Conservation (phyloP, 2,329 filamentous ascomycete species). For the Aspergillus awamori region DNA sequence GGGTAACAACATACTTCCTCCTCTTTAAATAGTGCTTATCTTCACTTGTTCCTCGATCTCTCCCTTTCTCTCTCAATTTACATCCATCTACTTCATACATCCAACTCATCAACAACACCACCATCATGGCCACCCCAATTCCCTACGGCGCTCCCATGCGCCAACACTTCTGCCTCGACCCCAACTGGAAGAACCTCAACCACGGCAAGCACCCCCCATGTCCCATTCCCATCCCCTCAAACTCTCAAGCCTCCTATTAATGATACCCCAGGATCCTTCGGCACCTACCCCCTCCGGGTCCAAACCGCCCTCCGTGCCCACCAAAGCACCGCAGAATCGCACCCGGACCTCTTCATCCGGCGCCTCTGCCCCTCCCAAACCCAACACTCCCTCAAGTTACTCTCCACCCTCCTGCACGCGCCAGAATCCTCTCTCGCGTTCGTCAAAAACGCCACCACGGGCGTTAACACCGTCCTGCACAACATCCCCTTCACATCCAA, state of each 20-base stretch:
- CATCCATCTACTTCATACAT: background rate
- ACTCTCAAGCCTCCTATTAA: background rate
- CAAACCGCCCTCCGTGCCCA: constrained; percentile 63
- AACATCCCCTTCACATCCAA: constrained; percentile 69
- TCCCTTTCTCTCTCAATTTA: background rate
- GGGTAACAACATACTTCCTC: too few relatives aligned
- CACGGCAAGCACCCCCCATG: constrained; percentile 60
- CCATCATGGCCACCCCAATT: constrained; percentile 17
- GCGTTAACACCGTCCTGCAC: constrained; percentile 72
- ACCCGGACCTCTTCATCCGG: constrained; percentile 76
- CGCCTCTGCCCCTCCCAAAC: constrained; percentile 65
- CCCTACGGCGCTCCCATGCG: constrained; percentile 59
- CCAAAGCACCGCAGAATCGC: constrained; percentile 67
- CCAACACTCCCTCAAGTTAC: constrained; percentile 64
- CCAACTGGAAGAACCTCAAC: constrained; percentile 73
- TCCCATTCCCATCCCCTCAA: background rate
- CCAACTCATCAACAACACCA: background rate
- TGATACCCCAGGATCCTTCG: constrained; percentile 65
- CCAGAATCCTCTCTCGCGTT: constrained; percentile 71
- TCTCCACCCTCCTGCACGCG: constrained; percentile 68
- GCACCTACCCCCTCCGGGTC: constrained; percentile 69
- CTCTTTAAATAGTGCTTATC: too few relatives aligned
- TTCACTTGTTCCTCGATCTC: too few relatives aligned
- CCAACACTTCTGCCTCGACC: constrained; percentile 70
- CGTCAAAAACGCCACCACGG: constrained; percentile 76